Evolutionary conservation across 345 rosid genomes (phyloP).

Genomic region (Capsella bursapastoris): DNA sequence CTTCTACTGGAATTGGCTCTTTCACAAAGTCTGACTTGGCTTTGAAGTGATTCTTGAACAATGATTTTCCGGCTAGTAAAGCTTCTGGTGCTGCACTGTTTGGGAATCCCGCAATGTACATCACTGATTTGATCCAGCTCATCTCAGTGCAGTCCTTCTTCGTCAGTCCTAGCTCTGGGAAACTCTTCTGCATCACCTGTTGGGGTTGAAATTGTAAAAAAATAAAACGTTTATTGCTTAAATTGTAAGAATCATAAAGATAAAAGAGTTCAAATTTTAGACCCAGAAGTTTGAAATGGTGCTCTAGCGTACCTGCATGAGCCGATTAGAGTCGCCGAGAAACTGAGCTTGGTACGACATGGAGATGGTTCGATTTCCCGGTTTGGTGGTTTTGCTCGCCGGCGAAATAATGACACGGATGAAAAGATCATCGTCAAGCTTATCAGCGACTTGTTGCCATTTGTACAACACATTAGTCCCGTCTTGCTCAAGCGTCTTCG

Average conservation of each 20-base stretch:
- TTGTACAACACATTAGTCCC: conserved; percentile 55
- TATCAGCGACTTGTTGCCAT: conserved; percentile 63
- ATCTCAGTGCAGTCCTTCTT: conserved; percentile 56
- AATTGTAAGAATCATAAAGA: background rate
- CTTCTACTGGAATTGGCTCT: conserved; percentile 45
- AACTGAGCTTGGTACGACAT: conserved; percentile 54
- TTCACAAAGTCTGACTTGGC: conserved; percentile 76
- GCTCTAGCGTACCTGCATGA: conserved; percentile 36
- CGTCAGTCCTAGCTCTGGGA: conserved; percentile 70
- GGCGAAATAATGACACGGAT: conserved; percentile 54
- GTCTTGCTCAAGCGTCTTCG: conserved; percentile 53
- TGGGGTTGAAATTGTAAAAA: conserved; percentile 28
- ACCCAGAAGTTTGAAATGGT: background rate
- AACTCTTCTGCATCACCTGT: conserved; percentile 55
- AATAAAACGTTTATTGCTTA: background rate
- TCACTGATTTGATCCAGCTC: conserved; percentile 71
- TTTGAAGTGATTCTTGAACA: conserved; percentile 61
- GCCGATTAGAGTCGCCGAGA: conserved; percentile 53
- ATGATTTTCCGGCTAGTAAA: conserved; percentile 59
- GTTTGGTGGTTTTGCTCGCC: conserved; percentile 33
- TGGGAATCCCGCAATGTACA: conserved; percentile 64
- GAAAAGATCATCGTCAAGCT: conserved; percentile 64
- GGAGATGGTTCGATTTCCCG: conserved; percentile 42
- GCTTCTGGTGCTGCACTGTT: conserved; percentile 50
- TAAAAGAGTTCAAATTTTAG: conserved; percentile 2